phyloP scores from a whole-genome alignment of 2,329 filamentous ascomycete species.

The Dactylellina parvicollis region DNA sequence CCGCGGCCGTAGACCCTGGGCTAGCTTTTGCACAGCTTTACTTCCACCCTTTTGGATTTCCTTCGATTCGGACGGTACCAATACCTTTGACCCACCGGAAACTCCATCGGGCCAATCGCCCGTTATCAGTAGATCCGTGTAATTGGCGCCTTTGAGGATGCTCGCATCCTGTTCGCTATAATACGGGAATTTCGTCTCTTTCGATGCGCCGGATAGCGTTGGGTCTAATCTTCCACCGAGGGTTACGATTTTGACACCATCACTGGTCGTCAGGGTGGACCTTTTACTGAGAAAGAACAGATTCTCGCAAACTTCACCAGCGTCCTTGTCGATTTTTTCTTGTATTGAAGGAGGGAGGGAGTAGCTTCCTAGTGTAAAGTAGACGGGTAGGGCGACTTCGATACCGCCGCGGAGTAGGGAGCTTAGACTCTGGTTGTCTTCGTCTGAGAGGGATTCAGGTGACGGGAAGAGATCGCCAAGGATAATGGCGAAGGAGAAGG shows the following conservation, averaged over 20 bases:
- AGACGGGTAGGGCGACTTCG: conserved; percentile 80
- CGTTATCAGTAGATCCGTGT: conserved; percentile 86
- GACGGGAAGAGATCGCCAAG: conserved; percentile 80
- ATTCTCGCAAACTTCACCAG: conserved; percentile 79
- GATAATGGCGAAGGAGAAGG: conserved; percentile 84
- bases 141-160: conserved; percentile 77
- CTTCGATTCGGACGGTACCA: conserved; percentile 62
- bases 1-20: conserved; percentile 80
- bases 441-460: conserved; percentile 61
- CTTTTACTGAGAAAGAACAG: conserved; percentile 89
- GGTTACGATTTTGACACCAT: conserved; percentile 86
- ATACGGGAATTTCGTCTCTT: conserved; percentile 78
- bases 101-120: conserved; percentile 83
- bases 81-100: conserved; percentile 73
- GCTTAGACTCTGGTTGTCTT: conserved; percentile 70
- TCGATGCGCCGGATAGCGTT: conserved; percentile 71
- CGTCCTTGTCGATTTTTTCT: conserved; percentile 77
- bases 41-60: conserved; percentile 62
- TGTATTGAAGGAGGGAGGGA: conserved; percentile 77
- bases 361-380: conserved; percentile 82
- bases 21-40: conserved; percentile 80
- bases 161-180: conserved; percentile 82
- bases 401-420: conserved; percentile 78
- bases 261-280: conserved; percentile 85
- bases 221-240: conserved; percentile 78